A percentile compares a stretch with the other conserved stretches of the same genome.
phyloP scores from a whole-genome alignment of 169 alveolate genomes.

The Cryptosporidium felis region DNA sequence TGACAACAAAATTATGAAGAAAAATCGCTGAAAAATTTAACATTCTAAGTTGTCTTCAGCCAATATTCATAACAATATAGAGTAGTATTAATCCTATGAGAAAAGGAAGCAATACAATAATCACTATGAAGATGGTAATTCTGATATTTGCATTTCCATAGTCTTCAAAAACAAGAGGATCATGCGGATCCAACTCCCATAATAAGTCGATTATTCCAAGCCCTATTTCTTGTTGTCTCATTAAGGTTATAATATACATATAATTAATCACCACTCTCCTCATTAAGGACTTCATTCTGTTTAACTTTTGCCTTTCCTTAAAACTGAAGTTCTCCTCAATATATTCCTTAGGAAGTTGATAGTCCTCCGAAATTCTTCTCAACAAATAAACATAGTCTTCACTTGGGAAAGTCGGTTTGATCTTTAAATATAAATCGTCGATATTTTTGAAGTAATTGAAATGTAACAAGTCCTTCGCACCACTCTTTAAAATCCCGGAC shows the following conservation, averaged over 20 bases:
- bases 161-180: constrained; percentile 46
- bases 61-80: not conserved
- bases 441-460: not conserved
- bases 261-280: not conserved
- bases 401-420: constrained; percentile 34
- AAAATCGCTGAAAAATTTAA: not conserved
- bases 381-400: constrained; percentile 6
- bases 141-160: constrained; percentile 24
- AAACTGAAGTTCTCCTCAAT: not conserved
- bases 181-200: constrained; percentile 59
- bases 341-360: constrained; percentile 26
- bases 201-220: constrained; percentile 41
- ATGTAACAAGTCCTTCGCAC: not conserved
- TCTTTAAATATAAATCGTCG: not conserved
- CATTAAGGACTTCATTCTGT: not conserved
- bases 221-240: constrained; percentile 16
- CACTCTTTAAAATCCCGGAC: not conserved
- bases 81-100: constrained; percentile 12
- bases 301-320: not conserved
- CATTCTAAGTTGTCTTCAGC: not conserved
- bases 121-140: not conserved
- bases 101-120: not conserved
- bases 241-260: not conserved
- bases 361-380: not conserved
- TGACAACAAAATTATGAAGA: not conserved